Evolutionary conservation across 2,329 filamentous ascomycete species (phyloP), one percentile per base, ranked within the genome.

Genomic region (Pestalotiopsis sp.): DNA sequence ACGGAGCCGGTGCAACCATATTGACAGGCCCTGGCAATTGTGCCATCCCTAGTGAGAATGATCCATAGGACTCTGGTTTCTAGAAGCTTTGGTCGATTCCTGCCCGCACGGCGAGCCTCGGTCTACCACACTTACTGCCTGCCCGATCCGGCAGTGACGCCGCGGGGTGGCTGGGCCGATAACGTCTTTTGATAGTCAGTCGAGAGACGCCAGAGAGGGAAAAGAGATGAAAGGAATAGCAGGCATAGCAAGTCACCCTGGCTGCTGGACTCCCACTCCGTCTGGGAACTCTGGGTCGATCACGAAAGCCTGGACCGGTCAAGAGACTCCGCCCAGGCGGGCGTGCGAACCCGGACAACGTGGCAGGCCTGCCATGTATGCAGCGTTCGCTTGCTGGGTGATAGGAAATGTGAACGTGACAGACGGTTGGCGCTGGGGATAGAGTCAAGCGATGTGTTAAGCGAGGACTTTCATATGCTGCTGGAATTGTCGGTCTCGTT

Each of bases 41-140:
- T 59, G 57, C 11, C 23, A 36, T 36, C 20, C 57, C 23, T 9
- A 14, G 25, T 11, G 23, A 17, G 23, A 23, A 17, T 36, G 11
- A n/a, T 23, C 11, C 14, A n/a, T 20, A 39, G 62, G n/a, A 13
- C 25, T 12, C 4, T 12, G 27, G 12, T 36, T 66, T 66, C 64
- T 45, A 66, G 64, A 66, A 66, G 27, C 27, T 23, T 23, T 45
- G 55, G 31, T 66, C n/a, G 64, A 66, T 31, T 7, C 39, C 64
- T 38, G 4, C 38, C 36, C 25, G 31, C 11, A 59, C 25, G 57
- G 57, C 52, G 31, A 59, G 23, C 31, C 59, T 36, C 59, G 45
- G 45, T 52, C 27, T 17, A 59, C 23, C 57, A 36, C 27, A 27
- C 27, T 58, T 39, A 66, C 52, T 66, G 52, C 64, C 64, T 66